Percentiles rank a stretch among this genome's conserved stretches.
Evolutionary conservation across 768 basidiomycete species (phyloP).

Genomic region (Tulasnella sp.): DNA sequence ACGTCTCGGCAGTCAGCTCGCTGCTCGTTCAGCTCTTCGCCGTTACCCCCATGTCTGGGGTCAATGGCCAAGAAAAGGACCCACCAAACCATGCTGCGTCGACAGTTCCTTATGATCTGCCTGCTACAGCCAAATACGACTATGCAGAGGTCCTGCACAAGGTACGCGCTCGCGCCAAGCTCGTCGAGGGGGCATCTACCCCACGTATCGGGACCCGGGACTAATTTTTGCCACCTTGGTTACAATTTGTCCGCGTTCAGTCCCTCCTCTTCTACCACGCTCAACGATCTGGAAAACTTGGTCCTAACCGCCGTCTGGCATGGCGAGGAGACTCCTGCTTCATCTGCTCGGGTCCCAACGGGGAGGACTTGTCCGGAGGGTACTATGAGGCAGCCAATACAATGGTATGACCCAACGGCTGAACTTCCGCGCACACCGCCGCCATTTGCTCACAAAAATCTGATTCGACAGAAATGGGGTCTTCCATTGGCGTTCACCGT

Average conservation of each 20-base stretch:
- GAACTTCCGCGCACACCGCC: too few species aligned
- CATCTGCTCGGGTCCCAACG: conserved; percentile 23
- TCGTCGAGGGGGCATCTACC: neutral
- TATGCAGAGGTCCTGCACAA: conserved; percentile 25
- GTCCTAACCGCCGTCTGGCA: conserved; percentile 19
- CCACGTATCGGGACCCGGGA: neutral
- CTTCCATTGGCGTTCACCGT: conserved; percentile 20
- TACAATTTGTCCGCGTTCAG: neutral
- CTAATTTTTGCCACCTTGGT: conserved; percentile 1
- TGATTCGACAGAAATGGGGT: conserved; percentile 22
- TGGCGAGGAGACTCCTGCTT: conserved; percentile 26
- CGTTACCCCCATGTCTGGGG: neutral
- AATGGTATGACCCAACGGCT: neutral
- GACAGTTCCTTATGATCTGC: conserved; percentile 8
- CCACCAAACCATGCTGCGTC: conserved; percentile 15
- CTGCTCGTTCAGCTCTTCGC: conserved; percentile 1
- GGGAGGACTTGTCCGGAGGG: conserved; percentile 19
- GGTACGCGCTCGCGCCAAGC: neutral
- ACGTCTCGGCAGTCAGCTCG: neutral
- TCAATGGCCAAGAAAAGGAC: neutral
- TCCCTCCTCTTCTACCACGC: conserved; percentile 22
- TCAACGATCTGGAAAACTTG: conserved; percentile 18
- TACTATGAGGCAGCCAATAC: conserved; percentile 25
- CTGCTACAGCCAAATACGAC: conserved; percentile 14
- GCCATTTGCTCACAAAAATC: neutral